phyloP scores from a whole-genome alignment of 75 land plant species.

The Cunninghamia lanceolata region DNA sequence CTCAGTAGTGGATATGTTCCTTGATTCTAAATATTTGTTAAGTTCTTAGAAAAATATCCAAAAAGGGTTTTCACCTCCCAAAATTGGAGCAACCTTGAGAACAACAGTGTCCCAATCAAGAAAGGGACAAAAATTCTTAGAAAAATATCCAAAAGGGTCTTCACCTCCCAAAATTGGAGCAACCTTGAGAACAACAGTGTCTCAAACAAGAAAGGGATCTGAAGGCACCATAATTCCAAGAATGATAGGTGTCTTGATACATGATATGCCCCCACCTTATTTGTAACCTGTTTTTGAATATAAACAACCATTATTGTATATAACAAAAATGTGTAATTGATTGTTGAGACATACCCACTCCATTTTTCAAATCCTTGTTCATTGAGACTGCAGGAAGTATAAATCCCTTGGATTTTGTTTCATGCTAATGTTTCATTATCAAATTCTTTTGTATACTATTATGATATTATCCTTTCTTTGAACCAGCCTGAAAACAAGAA shows the following conservation, averaged over 20 bases:
- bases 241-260: too few relatives aligned
- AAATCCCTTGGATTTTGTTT: too few relatives aligned
- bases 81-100: too few relatives aligned
- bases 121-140: too few relatives aligned
- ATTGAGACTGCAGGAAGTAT: conserved; percentile 55
- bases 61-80: too few relatives aligned
- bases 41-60: too few relatives aligned
- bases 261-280: conserved; percentile 58
- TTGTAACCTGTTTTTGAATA: conserved; percentile 55
- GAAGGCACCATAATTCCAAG: conserved; percentile 74
- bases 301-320: conserved; percentile 77
- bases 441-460: too few relatives aligned
- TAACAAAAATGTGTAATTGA: conserved; percentile 55
- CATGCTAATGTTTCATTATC: too few relatives aligned
- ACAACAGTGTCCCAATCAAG: too few relatives aligned
- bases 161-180: conserved; percentile 20
- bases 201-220: conserved; percentile 60
- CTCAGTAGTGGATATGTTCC: background rate
- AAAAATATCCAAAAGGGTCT: conserved; percentile 40
- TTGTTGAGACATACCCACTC: conserved; percentile 54
- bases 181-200: conserved; percentile 55
- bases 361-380: conserved; percentile 63
- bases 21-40: conserved; percentile 12
- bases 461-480: too few relatives aligned
- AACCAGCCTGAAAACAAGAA: too few relatives aligned